These are phyloP conservation scores for Cladosporium velox DNA, from an alignment of 2,329 filamentous ascomycete genomes.

Conservation along the genomic window DNA sequence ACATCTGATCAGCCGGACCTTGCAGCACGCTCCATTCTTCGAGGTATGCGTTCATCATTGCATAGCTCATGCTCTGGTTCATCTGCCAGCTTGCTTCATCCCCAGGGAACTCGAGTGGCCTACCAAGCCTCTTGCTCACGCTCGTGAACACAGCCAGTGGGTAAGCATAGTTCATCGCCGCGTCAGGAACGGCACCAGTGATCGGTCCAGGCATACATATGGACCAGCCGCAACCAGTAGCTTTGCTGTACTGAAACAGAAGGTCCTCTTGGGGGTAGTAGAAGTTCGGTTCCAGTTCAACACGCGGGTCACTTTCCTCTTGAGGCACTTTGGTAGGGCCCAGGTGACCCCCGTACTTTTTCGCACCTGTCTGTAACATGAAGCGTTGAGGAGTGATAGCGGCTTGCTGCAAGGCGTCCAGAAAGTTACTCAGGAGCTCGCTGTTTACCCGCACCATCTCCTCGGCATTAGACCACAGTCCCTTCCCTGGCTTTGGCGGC, in stretches of 20 bases:
- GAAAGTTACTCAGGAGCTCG: conserved; percentile 54
- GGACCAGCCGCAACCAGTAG: conserved; percentile 46
- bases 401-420: conserved; percentile 46
- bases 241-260: conserved; percentile 46
- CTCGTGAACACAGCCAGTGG: conserved; percentile 54
- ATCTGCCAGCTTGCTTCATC: conserved; percentile 51
- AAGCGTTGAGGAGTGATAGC: conserved; percentile 50
- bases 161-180: conserved; percentile 54
- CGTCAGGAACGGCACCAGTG: conserved; percentile 52
- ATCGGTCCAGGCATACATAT: conserved; percentile 53
- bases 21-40: conserved; percentile 53
- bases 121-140: conserved; percentile 45
- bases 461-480: conserved; percentile 54
- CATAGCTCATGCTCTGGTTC: conserved; percentile 45
- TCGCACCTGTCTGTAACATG: conserved; percentile 55
- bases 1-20: conserved; percentile 46
- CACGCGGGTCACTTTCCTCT: conserved; percentile 51
- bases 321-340: conserved; percentile 49
- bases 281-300: conserved; percentile 52
- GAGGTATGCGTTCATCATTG: conserved; percentile 53
- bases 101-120: conserved; percentile 48
- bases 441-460: conserved; percentile 53
- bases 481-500: conserved; percentile 46
- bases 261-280: conserved; percentile 58
- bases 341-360: conserved; percentile 55